Evolutionary conservation across 2,329 filamentous ascomycete species (phyloP).

Genomic region (Conoideocrella luteorostrata): DNA sequence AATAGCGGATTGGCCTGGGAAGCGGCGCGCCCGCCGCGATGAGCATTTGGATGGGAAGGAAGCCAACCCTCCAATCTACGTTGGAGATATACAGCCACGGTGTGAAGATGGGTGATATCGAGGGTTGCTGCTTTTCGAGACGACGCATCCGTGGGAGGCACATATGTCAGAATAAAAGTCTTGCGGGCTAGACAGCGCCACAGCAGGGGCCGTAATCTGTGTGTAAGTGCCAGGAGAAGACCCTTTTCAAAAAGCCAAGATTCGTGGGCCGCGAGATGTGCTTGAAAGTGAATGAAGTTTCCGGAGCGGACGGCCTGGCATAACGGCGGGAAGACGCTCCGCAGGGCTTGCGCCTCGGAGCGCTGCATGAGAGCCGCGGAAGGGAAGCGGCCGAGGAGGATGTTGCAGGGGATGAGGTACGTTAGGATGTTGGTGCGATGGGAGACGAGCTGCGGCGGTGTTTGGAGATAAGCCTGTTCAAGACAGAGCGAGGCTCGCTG

Average conservation of each 20-base stretch:
- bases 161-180: conserved; percentile 71
- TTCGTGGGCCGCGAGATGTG: conserved; percentile 57
- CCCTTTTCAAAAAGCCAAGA: conserved; percentile 71
- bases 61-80: conserved; percentile 53
- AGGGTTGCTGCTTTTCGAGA: conserved; percentile 65
- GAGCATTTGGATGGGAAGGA: conserved; percentile 26
- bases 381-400: conserved; percentile 80
- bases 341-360: conserved; percentile 55
- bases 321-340: conserved; percentile 65
- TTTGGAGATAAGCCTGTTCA: conserved; percentile 72
- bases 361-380: conserved; percentile 58
- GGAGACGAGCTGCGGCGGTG: conserved; percentile 51
- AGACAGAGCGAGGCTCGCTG: conserved; percentile 68
- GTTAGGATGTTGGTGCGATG: conserved; percentile 77
- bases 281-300: conserved; percentile 67
- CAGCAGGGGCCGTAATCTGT: conserved; percentile 72
- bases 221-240: conserved; percentile 67
- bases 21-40: conserved; percentile 18
- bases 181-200: conserved; percentile 78
- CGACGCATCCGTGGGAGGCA: conserved; percentile 50
- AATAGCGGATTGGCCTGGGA: conserved; percentile 44
- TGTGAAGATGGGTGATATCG: conserved; percentile 62
- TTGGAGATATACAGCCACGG: conserved; percentile 60
- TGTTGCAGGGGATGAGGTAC: conserved; percentile 75
- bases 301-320: conserved; percentile 65